Conservation (phyloP, 768 basidiomycete genomes). For the Mycena pura region DNA sequence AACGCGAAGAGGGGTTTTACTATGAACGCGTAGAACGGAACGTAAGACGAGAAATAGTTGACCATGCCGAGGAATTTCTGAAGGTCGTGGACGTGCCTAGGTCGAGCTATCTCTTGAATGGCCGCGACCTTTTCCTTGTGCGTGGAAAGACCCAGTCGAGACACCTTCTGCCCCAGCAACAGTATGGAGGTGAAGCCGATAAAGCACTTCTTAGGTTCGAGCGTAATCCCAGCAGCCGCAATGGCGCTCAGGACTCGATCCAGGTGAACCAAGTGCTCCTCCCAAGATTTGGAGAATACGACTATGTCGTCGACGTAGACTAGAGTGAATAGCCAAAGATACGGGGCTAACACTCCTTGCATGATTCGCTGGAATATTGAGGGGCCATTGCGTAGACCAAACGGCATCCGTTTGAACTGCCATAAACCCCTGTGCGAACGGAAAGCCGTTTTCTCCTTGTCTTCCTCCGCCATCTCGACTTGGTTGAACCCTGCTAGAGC, state of each 20-base stretch:
- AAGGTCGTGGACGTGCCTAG: no score
- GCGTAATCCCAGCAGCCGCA: constrained; percentile 26
- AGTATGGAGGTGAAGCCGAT: constrained; percentile 16
- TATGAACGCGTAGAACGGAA: constrained; percentile 35
- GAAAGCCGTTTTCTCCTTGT: constrained; percentile 37
- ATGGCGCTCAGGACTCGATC: constrained; percentile 27
- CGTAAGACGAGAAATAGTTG: constrained; percentile 35
- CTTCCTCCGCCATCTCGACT: constrained; percentile 9
- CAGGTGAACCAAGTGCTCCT: no score
- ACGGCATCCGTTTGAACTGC: constrained; percentile 41
- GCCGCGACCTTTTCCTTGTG: no score
- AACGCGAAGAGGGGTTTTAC: constrained; percentile 1
- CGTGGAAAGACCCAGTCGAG: no score
- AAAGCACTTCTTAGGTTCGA: constrained; percentile 34
- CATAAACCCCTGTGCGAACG: constrained; percentile 35
- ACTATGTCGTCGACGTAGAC: no score
- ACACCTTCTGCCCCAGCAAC: background rate
- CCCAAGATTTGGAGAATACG: no score
- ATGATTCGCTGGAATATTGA: no score
- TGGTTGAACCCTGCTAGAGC: constrained; percentile 41
- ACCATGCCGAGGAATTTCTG: constrained; percentile 36
- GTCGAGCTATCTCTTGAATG: no score
- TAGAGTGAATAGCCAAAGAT: no score
- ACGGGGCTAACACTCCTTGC: no score
- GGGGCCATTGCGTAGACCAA: no score